Evolutionary conservation across 2,329 filamentous ascomycete genomes (phyloP).

Genomic region (Alternaria angustiovoidea): DNA sequence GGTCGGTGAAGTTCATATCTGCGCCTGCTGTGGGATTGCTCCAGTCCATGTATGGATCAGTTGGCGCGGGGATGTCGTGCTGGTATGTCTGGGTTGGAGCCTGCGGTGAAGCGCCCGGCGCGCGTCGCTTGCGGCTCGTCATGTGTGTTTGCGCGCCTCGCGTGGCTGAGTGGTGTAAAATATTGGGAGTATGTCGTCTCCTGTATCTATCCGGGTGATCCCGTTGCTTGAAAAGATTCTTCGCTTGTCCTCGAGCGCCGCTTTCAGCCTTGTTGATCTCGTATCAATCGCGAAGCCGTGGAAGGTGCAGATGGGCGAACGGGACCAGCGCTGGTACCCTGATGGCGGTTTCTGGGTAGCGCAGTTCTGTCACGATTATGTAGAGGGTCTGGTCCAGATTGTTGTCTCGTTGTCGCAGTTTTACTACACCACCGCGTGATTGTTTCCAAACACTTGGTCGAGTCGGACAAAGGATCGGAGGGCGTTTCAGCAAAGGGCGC

Average conservation of each 20-base stretch:
- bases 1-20: conserved; percentile 48
- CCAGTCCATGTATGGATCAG: conserved; percentile 50
- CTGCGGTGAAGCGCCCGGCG: conserved; percentile 74
- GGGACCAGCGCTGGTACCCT: background rate
- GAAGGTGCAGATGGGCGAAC: background rate
- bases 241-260: conserved; percentile 2
- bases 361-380: conserved; percentile 19
- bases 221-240: conserved; percentile 8
- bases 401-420: conserved; percentile 26
- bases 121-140: conserved; percentile 71
- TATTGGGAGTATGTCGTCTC: background rate
- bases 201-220: conserved; percentile 15
- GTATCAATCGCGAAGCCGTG: conserved; percentile 6
- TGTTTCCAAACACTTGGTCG: conserved; percentile 24
- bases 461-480: conserved; percentile 21
- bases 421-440: conserved; percentile 19
- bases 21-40: conserved; percentile 35
- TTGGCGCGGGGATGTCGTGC: conserved; percentile 53
- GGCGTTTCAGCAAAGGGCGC: conserved; percentile 9
- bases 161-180: background rate
- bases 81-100: conserved; percentile 61
- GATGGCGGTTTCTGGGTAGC: background rate
- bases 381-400: conserved; percentile 19
- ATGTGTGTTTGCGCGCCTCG: conserved; percentile 26
- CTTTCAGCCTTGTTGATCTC: conserved; percentile 12